Evolutionary conservation across 2,329 filamentous ascomycete genomes (phyloP), one percentile per base, ranked within the genome.

Genomic region (Cercospora nicotianae): DNA sequence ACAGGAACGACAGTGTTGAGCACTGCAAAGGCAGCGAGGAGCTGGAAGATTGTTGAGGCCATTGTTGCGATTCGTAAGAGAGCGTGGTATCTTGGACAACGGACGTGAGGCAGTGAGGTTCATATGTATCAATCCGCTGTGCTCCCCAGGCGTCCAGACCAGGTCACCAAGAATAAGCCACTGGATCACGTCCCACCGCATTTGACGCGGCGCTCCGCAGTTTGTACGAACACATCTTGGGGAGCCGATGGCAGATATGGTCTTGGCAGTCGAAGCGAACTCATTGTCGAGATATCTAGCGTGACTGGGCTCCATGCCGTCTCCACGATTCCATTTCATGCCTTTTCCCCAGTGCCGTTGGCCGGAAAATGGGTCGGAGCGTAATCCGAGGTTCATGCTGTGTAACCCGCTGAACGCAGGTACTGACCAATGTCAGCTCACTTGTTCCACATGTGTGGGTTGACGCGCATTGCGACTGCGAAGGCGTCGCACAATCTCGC

Each of bases 221-320:
- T 13, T 20, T 23, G 31, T 59, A 36, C 55, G 55, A 33, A n/a
- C n/a, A 59, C 4, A 59, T 59, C 55, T 59, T 36, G 55, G 55
- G 55, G 55, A 59, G 55, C 55, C 55, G 55, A 59, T 59, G 31
- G 31, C 30, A 59, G 16, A 59, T 58, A 36, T 36, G 18, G 55
- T 13, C 55, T 59, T 59, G 55, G 55, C 55, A 59, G 30, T 23
- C 28, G 30, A 59, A 59, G 28, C 55, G 55, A 59, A 31, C 3
- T 31, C 31, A 16, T 13, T 36, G 9, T 59, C 18, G 9, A 13
- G 8, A 36, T 20, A 12, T 12, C 13, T 31, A 59, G 55, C 55
- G 55, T 13, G 23, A 30, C n/a, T 23, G 28, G 16, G 23, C 23
- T 31, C 20, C 53, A 33, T 36, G 31, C n/a, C 2, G 28, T 59